These are phyloP conservation scores for Heterobasidion annosum DNA, from an alignment of 1,284 basidiomycete genomes.

Conservation along the genomic window DNA sequence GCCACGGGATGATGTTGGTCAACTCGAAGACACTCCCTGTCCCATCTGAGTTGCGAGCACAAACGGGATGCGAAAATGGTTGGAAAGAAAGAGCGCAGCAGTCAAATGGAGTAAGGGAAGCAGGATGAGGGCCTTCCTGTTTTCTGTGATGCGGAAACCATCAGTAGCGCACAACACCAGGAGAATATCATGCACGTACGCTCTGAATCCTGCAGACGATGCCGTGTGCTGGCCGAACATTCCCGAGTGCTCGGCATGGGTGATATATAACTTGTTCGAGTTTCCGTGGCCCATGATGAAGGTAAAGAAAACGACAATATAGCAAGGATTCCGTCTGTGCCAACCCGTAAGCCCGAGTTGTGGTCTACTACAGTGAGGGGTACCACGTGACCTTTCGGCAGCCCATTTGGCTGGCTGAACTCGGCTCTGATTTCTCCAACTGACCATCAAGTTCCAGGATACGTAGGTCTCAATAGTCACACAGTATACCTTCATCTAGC, in stretches of 20 bases:
- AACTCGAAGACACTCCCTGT: slow-evolving; percentile 81
- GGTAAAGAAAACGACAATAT: neutral
- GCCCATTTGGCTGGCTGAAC: no score
- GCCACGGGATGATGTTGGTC: slow-evolving; percentile 86
- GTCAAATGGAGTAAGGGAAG: slow-evolving; percentile 72
- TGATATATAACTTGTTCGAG: slow-evolving; percentile 80
- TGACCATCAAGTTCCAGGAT: no score
- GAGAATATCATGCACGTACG: slow-evolving; percentile 31
- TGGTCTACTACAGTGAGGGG: no score
- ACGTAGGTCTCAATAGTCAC: neutral
- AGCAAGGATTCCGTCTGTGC: no score
- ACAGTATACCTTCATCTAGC: neutral
- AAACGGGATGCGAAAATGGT: slow-evolving; percentile 85
- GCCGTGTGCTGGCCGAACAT: slow-evolving; percentile 69
- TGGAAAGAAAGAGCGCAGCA: slow-evolving; percentile 91
- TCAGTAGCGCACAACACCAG: slow-evolving; percentile 4
- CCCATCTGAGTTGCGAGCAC: slow-evolving; percentile 72
- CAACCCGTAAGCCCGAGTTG: no score
- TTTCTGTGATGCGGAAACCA: slow-evolving; percentile 35
- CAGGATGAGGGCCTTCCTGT: slow-evolving; percentile 51
- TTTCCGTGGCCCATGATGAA: slow-evolving; percentile 72
- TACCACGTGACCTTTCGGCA: no score
- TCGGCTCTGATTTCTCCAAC: no score
- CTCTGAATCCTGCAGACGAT: slow-evolving; percentile 63
- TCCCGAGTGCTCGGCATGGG: slow-evolving; percentile 76